phyloP scores from a whole-genome alignment of 306 rosid genomes.

The Sophora flavescens region DNA sequence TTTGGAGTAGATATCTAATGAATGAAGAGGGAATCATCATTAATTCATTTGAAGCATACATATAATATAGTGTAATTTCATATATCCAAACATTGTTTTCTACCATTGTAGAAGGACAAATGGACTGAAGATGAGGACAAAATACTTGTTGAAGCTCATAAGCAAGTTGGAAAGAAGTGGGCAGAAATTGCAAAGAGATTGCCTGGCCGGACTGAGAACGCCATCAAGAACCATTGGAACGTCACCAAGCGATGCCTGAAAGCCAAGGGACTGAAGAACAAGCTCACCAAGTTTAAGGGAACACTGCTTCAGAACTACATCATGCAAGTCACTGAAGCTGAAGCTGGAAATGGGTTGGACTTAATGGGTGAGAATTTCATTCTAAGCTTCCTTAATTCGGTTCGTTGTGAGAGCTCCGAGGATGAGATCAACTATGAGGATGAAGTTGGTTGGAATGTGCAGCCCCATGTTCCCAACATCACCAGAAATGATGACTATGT shows the following conservation, averaged over 20 bases:
- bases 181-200: constrained; percentile 73
- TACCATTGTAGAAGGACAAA: constrained; percentile 66
- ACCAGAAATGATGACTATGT: background rate
- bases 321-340: constrained; percentile 30
- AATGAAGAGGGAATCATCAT: too few species aligned
- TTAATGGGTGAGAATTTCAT: background rate
- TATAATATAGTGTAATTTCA: background rate
- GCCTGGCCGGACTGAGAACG: constrained; percentile 72
- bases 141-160: constrained; percentile 67
- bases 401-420: constrained; percentile 23
- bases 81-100: background rate
- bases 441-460: background rate
- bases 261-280: constrained; percentile 48
- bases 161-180: constrained; percentile 72
- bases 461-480: background rate
- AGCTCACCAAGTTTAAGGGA: background rate
- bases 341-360: background rate
- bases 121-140: constrained; percentile 80
- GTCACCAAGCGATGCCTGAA: constrained; percentile 66
- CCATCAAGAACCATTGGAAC: constrained; percentile 86
- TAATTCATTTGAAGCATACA: background rate
- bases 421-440: constrained; percentile 5
- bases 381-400: background rate
- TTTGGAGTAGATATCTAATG: too few species aligned
- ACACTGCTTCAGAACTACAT: constrained; percentile 63